phyloP scores from a whole-genome alignment of 805 yeast genomes.

The Brettanomyces custersianus region DNA sequence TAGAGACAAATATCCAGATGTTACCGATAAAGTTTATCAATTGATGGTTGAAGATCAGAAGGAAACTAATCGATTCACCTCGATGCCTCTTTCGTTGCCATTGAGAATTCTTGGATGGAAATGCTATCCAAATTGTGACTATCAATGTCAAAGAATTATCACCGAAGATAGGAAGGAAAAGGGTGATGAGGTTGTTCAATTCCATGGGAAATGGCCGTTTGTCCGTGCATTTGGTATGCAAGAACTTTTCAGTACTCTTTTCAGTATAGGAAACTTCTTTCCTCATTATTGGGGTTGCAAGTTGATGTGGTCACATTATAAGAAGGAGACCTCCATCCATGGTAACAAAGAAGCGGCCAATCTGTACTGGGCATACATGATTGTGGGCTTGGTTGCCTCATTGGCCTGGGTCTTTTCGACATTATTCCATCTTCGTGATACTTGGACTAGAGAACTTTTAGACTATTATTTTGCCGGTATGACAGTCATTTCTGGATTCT shows the following conservation, averaged over 20 bases:
- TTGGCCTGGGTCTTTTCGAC: conserved; percentile 85
- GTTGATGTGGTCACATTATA: conserved; percentile 21
- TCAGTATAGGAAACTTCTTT: conserved; percentile 61
- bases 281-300: conserved; percentile 50
- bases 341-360: conserved; percentile 18
- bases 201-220: conserved; percentile 98
- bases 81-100: conserved; percentile 31
- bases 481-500: conserved; percentile 75
- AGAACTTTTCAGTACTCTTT: conserved; percentile 72
- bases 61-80: conserved; percentile 29
- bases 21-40: conserved; percentile 17
- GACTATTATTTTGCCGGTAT: conserved; percentile 93
- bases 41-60: conserved; percentile 22
- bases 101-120: conserved; percentile 56
- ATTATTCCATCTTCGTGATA: conserved; percentile 82
- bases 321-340: conserved; percentile 8
- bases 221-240: conserved; percentile 68
- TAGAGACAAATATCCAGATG: conserved; percentile 14
- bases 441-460: conserved; percentile 66
- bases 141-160: conserved; percentile 77
- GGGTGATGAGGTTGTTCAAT: conserved; percentile 61
- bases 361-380: conserved; percentile 30
- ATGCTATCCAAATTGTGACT: conserved; percentile 79
- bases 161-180: conserved; percentile 42
- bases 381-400: conserved; percentile 58